Base-by-base conservation (phyloP, 805 yeast species). In the Saccharomyces eubayanus region DNA sequence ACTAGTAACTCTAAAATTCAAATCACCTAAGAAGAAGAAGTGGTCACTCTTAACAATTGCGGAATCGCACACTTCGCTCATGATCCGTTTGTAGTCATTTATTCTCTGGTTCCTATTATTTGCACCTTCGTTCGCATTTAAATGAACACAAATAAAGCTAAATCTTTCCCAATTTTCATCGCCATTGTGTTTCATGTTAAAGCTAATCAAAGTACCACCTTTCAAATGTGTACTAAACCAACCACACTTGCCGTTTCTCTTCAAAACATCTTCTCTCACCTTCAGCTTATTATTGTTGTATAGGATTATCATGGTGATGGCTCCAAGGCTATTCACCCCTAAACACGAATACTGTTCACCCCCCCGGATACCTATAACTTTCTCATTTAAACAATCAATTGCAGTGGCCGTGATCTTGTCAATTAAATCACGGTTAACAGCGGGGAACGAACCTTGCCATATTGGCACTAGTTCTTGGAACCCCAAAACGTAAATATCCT, bases 11-110 rank as follows among this genome's bases (percentile, higher is more conserved):
- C 98, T 74, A 67, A 87, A 91, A 65, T 91, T 91, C 61, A 91
- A 72, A 68, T 91, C 98, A 0, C 98, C 98, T 76, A 88, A 70
- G 51, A 90, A 67, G 62, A 90, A 85, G 5, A 84, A 69, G 64
- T 87, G 96, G 3, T 81, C 83, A 59, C 83, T 85, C 11, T 76
- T 78, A 62, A 86, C 55, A 16, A 62, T 58, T 28, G 58, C 59
- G 11, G 49, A 49, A 53, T 77, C 80, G 48, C 87, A 63, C 2
- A 80, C 76, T 3, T 80, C 76, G 31, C 79, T 72, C 61, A 82
- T 74, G 2, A 88, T 68, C 2, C 71, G 68, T 31, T 69, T 59
- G 36, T 81, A 73, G 62, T 87, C 83, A 2, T 62, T 56, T 60
- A 85, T 81, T 47, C 98, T 73, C 53, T 72, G 64, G 12, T 63